Conservation (phyloP, 1,284 basidiomycete genomes). For the Ganoderma lucidum region DNA sequence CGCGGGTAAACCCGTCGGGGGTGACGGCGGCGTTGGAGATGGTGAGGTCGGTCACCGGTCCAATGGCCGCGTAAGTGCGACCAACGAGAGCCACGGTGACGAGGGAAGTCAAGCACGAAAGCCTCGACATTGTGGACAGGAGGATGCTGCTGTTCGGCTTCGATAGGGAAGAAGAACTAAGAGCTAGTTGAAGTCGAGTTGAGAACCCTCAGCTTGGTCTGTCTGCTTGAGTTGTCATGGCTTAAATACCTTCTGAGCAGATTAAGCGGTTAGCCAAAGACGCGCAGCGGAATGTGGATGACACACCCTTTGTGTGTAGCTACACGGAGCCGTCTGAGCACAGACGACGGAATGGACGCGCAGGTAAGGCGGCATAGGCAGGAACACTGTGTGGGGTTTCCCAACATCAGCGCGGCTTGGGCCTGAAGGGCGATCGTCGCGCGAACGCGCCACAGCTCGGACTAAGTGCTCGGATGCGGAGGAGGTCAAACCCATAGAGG, state of each 20-base stretch:
- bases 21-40: conserved; percentile 33
- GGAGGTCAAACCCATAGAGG: no score
- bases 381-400: background rate
- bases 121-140: background rate
- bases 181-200: background rate
- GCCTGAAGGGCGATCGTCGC: no score
- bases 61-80: conserved; percentile 21
- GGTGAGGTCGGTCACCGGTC: conserved; percentile 31
- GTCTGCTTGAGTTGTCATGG: background rate
- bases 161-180: background rate
- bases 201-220: background rate
- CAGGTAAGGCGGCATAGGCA: background rate
- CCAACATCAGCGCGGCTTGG: background rate
- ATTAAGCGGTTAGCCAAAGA: background rate
- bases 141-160: conserved; percentile 4
- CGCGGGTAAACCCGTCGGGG: conserved; percentile 35
- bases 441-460: no score
- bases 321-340: background rate
- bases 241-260: conserved; percentile 10
- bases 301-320: background rate
- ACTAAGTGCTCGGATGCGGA: no score
- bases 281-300: background rate
- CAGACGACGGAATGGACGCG: background rate
- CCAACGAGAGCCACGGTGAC: conserved; percentile 17
- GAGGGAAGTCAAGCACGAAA: conserved; percentile 1